Base-by-base conservation (phyloP, 1,139 yeast species). In the Candida sp. region DNA sequence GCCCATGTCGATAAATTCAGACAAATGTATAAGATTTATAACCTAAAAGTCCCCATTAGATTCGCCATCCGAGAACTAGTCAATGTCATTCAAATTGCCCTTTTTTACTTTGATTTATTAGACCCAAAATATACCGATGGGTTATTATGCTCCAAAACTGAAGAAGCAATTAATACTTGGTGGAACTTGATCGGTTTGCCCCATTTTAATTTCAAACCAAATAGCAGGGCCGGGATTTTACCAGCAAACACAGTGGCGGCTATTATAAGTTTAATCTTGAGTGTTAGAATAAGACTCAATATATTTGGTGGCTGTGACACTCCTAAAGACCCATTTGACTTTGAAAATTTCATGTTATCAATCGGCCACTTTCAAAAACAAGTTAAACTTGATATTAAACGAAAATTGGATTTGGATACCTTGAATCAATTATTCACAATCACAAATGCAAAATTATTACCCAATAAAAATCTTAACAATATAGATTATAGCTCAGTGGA, bases 251-350 rank as follows among this genome's bases (percentile, higher is more conserved):
- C 89, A 0, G 87, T 84, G 0, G 76, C 87, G 0, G 79, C 77
- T 1, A 55, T 70, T 45, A 60, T 88, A 5, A 89, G 95, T 43
- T 75, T 86, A 54, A 76, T 87, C 0, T 63, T 85, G 21, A 82
- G 90, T 49, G 74, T 86, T 35, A 78, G 84, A 47, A 72, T 84
- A 44, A 75, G 96, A 45, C 61, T 91, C 35, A 72, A 68, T 22
- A 75, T 85, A 35, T 68, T 82, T n/a, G 84, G 88, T 2, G 86
- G 86, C 27, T 81, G 89, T 49, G 87, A 83, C 49, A 82, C 85
- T 2, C 91, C 96, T 0, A 90, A 89, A 57, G 98, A 91, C 58
- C 91, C 96, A 0, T 83, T 85, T 60, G 95, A 88, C 53, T 82
- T 82, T 45, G 85, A 82, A 44, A 76, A 75, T 46, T 82, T 82